phyloP scores from a whole-genome alignment of 345 rosid species.

The Hibiscus syriacus region DNA sequence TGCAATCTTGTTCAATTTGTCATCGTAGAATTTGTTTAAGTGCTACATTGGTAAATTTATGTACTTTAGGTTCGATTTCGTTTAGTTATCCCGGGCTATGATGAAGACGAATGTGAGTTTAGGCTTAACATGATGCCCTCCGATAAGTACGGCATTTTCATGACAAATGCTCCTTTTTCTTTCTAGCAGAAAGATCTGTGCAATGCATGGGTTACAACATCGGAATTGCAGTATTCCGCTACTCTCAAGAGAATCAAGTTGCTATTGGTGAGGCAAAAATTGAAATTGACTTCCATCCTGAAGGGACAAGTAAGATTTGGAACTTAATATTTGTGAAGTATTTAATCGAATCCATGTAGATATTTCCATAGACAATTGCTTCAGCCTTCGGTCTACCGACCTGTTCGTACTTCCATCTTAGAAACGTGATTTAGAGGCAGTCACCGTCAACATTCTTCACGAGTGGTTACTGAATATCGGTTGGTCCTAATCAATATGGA shows the following conservation, averaged over 20 bases:
- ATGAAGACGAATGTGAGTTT: too few relatives aligned
- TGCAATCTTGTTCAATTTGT: not conserved
- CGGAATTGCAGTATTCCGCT: slow-evolving; percentile 67
- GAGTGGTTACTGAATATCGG: not conserved
- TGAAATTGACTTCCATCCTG: slow-evolving; percentile 78
- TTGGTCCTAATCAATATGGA: not conserved
- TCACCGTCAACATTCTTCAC: not conserved
- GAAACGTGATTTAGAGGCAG: not conserved
- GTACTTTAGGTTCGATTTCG: too few relatives aligned
- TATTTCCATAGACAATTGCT: not conserved
- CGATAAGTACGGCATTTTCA: not conserved
- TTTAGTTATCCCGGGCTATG: too few relatives aligned
- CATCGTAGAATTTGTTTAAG: not conserved
- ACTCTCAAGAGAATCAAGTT: slow-evolving; percentile 73
- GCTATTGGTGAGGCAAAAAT: slow-evolving; percentile 57
- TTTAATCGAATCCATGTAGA: not conserved
- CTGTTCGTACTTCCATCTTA: not conserved
- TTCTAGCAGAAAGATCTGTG: slow-evolving; percentile 62
- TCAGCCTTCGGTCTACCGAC: not conserved
- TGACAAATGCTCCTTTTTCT: slow-evolving; percentile 5
- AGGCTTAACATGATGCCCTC: not conserved
- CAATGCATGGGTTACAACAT: slow-evolving; percentile 75
- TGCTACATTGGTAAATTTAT: too few relatives aligned
- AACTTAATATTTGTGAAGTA: slow-evolving; percentile 5
- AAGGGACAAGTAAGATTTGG: slow-evolving; percentile 68